Percentiles rank a stretch among this genome's conserved stretches.
These are phyloP conservation scores for Carex cristatella DNA, from an alignment of 176 grass and related monocot species.

Conservation along the genomic window DNA sequence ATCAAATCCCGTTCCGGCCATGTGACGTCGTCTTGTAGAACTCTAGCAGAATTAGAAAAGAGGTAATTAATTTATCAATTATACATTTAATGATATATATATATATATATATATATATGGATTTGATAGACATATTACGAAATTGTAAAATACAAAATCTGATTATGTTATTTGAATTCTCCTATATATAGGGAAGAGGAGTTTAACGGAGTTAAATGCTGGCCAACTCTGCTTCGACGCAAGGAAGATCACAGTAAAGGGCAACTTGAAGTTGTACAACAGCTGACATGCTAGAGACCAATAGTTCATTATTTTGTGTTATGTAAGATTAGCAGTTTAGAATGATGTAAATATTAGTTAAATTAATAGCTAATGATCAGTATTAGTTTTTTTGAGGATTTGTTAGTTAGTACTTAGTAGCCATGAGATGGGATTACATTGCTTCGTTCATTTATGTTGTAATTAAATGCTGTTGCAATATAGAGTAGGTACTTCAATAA, in stretches of 20 bases:
- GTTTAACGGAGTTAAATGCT: constrained; percentile 2
- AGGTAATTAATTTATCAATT: neutral
- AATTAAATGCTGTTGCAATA: too few species aligned
- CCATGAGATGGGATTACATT: too few species aligned
- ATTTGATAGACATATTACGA: neutral
- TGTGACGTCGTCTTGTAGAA: too few species aligned
- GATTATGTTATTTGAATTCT: neutral
- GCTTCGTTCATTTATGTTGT: neutral
- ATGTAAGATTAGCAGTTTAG: neutral
- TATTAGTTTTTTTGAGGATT: neutral
- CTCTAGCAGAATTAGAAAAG: constrained; percentile 7
- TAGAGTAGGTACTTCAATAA: too few species aligned
- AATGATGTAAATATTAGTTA: neutral
- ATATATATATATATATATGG: too few species aligned
- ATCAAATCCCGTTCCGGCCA: neutral
- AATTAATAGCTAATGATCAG: neutral
- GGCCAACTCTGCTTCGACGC: constrained; percentile 10
- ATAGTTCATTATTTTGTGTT: neutral
- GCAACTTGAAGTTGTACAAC: neutral
- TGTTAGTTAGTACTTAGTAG: neutral
- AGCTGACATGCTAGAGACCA: neutral
- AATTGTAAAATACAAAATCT: neutral
- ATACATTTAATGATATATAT: neutral
- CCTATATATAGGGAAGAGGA: constrained; percentile 5
- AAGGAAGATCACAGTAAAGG: neutral